Conservation (phyloP, 108 stramenopile species). For the Hondaea fermentalgiana region DNA sequence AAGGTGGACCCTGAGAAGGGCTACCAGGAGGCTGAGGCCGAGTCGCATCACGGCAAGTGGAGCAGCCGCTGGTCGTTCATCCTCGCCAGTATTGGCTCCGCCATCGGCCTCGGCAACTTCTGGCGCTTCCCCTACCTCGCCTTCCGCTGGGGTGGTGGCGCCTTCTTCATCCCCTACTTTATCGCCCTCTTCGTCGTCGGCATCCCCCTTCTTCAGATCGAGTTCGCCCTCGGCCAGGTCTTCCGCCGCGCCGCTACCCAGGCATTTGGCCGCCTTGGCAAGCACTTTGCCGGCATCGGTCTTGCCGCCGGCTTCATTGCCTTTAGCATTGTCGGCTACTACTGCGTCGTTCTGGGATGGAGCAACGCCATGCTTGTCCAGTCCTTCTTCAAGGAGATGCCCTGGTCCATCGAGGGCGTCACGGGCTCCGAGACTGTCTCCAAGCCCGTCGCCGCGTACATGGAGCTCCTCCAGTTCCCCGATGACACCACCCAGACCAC, state of each 20-base stretch:
- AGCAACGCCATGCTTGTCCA: constrained; percentile 11
- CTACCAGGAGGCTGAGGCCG: not conserved
- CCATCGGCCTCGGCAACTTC: constrained; percentile 61
- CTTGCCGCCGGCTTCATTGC: constrained; percentile 38
- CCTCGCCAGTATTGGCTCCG: constrained; percentile 52
- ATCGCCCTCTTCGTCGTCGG: constrained; percentile 58
- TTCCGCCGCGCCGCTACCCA: constrained; percentile 46
- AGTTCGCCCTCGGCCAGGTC: constrained; percentile 57
- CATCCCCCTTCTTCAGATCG: constrained; percentile 53
- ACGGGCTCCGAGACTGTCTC: not conserved
- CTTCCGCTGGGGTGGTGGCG: constrained; percentile 56
- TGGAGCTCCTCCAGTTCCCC: not conserved
- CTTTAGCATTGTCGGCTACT: constrained; percentile 52
- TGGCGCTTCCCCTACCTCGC: constrained; percentile 66
- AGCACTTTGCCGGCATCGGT: constrained; percentile 50
- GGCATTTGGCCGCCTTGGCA: constrained; percentile 54
- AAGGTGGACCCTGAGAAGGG: not conserved
- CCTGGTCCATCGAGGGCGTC: not conserved
- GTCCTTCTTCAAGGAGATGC: not conserved
- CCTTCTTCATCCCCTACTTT: constrained; percentile 58
- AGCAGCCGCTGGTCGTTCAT: constrained; percentile 48
- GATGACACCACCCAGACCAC: not conserved
- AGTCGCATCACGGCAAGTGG: constrained; percentile 33
- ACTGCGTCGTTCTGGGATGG: constrained; percentile 34
- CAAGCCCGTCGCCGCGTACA: not conserved